These are phyloP conservation scores for Volvariella volvacea DNA, from an alignment of 1,284 basidiomycete species.

Conservation along the genomic window DNA sequence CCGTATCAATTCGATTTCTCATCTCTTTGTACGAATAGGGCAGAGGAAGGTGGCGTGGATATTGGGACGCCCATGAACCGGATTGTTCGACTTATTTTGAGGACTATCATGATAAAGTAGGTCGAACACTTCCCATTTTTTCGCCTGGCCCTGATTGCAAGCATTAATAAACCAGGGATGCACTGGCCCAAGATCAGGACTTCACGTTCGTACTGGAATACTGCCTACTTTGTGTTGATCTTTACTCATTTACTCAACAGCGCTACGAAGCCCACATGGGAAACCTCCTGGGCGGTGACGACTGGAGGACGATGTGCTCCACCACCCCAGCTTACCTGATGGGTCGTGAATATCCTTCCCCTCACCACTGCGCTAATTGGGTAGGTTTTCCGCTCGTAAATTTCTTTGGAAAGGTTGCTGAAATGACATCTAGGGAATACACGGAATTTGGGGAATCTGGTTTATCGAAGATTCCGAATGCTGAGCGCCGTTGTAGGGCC, in stretches of 20 bases:
- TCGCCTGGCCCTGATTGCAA: not conserved
- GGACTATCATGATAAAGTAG: slow-evolving; percentile 4
- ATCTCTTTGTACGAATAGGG: slow-evolving; percentile 2
- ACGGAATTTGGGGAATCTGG: not conserved
- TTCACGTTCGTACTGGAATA: not conserved
- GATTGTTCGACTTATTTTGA: slow-evolving; percentile 6
- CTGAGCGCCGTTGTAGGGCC: too few species aligned
- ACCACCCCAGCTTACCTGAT: slow-evolving; percentile 4
- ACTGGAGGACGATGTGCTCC: slow-evolving; percentile 8
- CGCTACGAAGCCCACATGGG: not conserved
- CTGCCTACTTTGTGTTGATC: not conserved
- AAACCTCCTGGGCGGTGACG: slow-evolving; percentile 1
- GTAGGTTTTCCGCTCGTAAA: not conserved
- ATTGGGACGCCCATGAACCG: slow-evolving; percentile 7
- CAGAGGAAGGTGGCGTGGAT: slow-evolving; percentile 4
- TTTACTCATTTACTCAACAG: not conserved
- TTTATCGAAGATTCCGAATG: not conserved
- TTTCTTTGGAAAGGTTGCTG: not conserved
- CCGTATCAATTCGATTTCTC: not conserved
- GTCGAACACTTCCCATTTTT: not conserved
- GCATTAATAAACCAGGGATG: not conserved
- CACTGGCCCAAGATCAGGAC: slow-evolving; percentile 1
- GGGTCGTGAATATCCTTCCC: not conserved
- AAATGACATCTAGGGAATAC: not conserved
- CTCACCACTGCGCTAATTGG: not conserved